These are phyloP conservation scores for Bretziella fagacearum DNA, from an alignment of 2,329 filamentous ascomycete species.

Conservation along the genomic window DNA sequence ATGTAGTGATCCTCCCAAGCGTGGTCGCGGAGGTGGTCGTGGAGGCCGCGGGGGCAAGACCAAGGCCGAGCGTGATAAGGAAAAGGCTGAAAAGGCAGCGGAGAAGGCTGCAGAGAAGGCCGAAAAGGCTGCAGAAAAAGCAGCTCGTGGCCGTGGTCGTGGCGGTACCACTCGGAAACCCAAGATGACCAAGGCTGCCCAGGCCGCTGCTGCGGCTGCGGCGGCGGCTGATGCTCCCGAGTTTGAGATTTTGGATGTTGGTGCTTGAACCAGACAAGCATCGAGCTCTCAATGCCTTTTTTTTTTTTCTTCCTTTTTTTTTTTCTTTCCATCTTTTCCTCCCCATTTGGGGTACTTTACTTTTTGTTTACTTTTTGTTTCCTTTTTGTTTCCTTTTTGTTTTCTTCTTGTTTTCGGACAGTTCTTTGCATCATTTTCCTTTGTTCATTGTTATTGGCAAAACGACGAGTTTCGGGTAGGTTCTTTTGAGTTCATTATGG, in stretches of 20 bases:
- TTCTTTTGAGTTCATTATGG: conserved; percentile 1
- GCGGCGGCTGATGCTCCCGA: conserved; percentile 5
- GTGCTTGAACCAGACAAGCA: conserved; percentile 12
- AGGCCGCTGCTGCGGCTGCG: conserved; percentile 11
- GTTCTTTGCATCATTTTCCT: conserved; percentile 4
- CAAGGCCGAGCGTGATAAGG: conserved; percentile 12
- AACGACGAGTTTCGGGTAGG: background rate
- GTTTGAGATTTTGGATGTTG: conserved; percentile 14
- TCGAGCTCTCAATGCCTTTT: background rate
- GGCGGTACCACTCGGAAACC: conserved; percentile 11
- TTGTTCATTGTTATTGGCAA: background rate
- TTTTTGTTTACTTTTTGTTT: conserved; percentile 7
- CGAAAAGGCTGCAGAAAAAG: conserved; percentile 12
- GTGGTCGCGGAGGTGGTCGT: conserved; percentile 34
- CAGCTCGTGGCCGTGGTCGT: conserved; percentile 9
- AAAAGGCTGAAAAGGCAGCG: conserved; percentile 14
- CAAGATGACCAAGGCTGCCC: conserved; percentile 11
- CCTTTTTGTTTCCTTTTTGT: background rate
- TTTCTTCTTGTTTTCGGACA: conserved; percentile 2
- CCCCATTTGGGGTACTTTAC: background rate
- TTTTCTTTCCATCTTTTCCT: conserved; percentile 1
- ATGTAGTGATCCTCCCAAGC: conserved; percentile 50
- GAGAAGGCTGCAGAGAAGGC: conserved; percentile 13
- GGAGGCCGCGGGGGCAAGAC: conserved; percentile 14
- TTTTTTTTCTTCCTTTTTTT: conserved; percentile 1